Evolutionary conservation across 2,329 filamentous ascomycete species (phyloP).

Genomic region (Corynespora cassiicola): DNA sequence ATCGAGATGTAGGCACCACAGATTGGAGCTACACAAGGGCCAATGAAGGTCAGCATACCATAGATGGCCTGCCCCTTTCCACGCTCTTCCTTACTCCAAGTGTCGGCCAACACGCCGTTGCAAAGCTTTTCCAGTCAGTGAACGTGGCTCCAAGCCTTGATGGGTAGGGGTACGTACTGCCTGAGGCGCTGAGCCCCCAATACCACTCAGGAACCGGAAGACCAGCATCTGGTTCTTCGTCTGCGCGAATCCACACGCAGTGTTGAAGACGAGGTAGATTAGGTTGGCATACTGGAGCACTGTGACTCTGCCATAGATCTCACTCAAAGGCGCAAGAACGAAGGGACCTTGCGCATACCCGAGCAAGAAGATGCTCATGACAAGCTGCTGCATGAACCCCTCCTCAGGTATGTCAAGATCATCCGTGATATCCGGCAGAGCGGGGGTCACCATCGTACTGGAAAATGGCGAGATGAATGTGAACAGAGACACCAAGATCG

Average conservation of each 20-base stretch:
- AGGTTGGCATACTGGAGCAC: constrained; percentile 43
- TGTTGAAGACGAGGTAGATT: constrained; percentile 42
- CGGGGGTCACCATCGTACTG: constrained; percentile 47
- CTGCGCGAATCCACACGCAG: constrained; percentile 40
- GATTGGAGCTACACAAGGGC: constrained; percentile 63
- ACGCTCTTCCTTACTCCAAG: constrained; percentile 66
- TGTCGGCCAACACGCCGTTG: constrained; percentile 54
- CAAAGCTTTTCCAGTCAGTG: too few species aligned
- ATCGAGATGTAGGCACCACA: constrained; percentile 33
- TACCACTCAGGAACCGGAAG: constrained; percentile 42
- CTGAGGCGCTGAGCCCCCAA: constrained; percentile 41
- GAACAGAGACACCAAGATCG: constrained; percentile 50
- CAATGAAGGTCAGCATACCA: constrained; percentile 67
- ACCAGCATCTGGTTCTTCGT: constrained; percentile 37
- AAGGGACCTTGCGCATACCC: constrained; percentile 47
- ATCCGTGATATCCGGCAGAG: constrained; percentile 30
- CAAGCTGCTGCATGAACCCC: constrained; percentile 36
- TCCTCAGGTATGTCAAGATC: constrained; percentile 40
- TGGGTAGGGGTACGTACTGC: constrained; percentile 25
- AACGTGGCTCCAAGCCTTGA: neutral
- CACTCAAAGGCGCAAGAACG: constrained; percentile 42
- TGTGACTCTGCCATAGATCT: constrained; percentile 42
- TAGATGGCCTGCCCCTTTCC: constrained; percentile 68
- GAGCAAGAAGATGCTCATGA: constrained; percentile 46
- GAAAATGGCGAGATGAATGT: constrained; percentile 48